A percentile compares a stretch with the other conserved stretches of the same genome.
Conservation (phyloP, 2,329 filamentous ascomycete species). For the Diaporthe vaccinii region DNA sequence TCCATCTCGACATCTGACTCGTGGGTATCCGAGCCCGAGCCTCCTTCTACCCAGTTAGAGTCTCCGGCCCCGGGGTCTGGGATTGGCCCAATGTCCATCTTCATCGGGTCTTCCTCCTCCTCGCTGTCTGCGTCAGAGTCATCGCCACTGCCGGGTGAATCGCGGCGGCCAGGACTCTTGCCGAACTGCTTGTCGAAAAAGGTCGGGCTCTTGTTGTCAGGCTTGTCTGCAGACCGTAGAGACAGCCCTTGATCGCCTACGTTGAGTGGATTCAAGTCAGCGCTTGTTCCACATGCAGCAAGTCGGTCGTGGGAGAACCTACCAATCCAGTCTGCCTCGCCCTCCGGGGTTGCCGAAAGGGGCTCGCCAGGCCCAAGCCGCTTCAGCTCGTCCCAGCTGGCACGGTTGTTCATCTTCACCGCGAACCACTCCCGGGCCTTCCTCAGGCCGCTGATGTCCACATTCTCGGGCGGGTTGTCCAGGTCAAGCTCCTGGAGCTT, state of each 20-base stretch:
- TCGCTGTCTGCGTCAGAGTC: slow-evolving; percentile 18
- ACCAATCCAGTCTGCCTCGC: slow-evolving; percentile 30
- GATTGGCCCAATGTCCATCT: slow-evolving; percentile 36
- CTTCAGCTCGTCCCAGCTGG: slow-evolving; percentile 38
- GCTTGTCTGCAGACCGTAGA: slow-evolving; percentile 33
- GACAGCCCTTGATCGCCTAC: slow-evolving; percentile 27
- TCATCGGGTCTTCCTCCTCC: slow-evolving; percentile 36
- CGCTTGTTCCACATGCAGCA: background rate
- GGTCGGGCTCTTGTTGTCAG: slow-evolving; percentile 36
- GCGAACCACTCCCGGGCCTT: slow-evolving; percentile 40
- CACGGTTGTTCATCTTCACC: slow-evolving; percentile 39
- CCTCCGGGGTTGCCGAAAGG: slow-evolving; percentile 24
- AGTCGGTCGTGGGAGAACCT: background rate
- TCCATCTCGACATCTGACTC: slow-evolving; percentile 6
- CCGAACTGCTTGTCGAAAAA: slow-evolving; percentile 27
- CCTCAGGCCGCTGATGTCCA: slow-evolving; percentile 30
- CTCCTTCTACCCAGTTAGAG: slow-evolving; percentile 36
- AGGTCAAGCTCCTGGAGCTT: slow-evolving; percentile 37
- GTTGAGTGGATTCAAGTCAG: background rate
- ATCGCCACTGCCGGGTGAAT: slow-evolving; percentile 16
- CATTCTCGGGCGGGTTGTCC: slow-evolving; percentile 31
- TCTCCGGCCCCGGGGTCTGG: slow-evolving; percentile 31
- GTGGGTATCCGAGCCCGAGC: slow-evolving; percentile 23
- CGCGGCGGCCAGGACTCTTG: slow-evolving; percentile 2
- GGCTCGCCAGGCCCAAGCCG: slow-evolving; percentile 39